Evolutionary conservation across 306 rosid genomes (phyloP).

Genomic region (Trifolium repens): DNA sequence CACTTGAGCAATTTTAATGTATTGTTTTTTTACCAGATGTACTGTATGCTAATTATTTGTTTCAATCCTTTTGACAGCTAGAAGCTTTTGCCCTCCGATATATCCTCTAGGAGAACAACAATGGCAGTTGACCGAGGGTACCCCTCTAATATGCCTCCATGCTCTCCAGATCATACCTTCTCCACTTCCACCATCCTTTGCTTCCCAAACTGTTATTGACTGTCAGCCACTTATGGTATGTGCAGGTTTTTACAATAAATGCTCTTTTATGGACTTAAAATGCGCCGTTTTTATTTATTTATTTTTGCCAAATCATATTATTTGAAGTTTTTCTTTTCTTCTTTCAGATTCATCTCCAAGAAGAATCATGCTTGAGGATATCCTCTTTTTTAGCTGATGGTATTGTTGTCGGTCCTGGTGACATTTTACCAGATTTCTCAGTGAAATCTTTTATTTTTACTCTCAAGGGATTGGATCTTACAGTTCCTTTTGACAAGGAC

Average conservation of each 20-base stretch:
- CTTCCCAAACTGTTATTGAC: slow-evolving; percentile 85
- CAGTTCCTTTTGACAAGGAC: slow-evolving; percentile 70
- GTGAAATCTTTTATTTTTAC: slow-evolving; percentile 69
- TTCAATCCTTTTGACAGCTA: slow-evolving; percentile 63
- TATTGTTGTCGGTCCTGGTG: slow-evolving; percentile 76
- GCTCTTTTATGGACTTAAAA: slow-evolving; percentile 6
- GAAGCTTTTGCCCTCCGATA: slow-evolving; percentile 85
- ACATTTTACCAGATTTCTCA: slow-evolving; percentile 85
- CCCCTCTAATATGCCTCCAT: slow-evolving; percentile 78
- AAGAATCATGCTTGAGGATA: slow-evolving; percentile 91
- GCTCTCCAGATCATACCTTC: slow-evolving; percentile 85
- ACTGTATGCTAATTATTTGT: slow-evolving; percentile 36
- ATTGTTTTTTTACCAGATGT: slow-evolving; percentile 11
- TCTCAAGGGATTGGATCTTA: slow-evolving; percentile 73
- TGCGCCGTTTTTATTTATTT: slow-evolving; percentile 9
- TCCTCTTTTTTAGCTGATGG: slow-evolving; percentile 93
- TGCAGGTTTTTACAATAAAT: slow-evolving; percentile 30
- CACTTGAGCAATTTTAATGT: slow-evolving; percentile 20
- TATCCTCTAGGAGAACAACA: slow-evolving; percentile 78
- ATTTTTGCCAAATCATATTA: slow-evolving; percentile 13
- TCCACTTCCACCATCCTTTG: slow-evolving; percentile 86
- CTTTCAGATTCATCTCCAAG: slow-evolving; percentile 85
- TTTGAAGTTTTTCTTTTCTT: slow-evolving; percentile 31
- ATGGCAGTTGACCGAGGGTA: slow-evolving; percentile 68
- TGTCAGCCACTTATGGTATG: slow-evolving; percentile 93